Base-by-base conservation (phyloP, 768 basidiomycete species). In the Mycena crocata region DNA sequence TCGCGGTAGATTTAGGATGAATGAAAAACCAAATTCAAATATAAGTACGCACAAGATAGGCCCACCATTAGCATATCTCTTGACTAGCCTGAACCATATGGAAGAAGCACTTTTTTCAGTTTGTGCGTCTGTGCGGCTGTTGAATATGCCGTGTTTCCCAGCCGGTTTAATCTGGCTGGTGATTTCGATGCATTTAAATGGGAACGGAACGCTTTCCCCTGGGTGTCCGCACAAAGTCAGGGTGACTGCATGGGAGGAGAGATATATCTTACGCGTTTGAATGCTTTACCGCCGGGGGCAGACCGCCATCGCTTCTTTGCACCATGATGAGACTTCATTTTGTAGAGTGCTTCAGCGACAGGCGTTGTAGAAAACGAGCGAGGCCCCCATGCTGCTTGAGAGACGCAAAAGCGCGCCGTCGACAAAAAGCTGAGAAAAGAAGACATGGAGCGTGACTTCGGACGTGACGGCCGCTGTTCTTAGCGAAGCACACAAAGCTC, bases 301-400 rank as follows among this genome's bases (percentile, higher is more conserved):
- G 90, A 89, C 62, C 87, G 82, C 91, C 91, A 94, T 66, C 93
- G 82, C 78, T 94, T 94, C 81, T 93, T 93, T 26, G 93, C 86
- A 13, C 92, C 93, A 4, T 88, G 90, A 75, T 94, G 93, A 1
- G 90, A 86, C 77, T 94, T 94, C 71, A 94, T 80, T 80, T 94
- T 94, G 57, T 92, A 93, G n/a, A 82, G 82, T 59, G 89, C 91
- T 58, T 85, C 83, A 31, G 77, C 75, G 2, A 84, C 67, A 9
- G 86, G 77, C 6, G 89, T 87, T 17, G 88, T 87, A 39, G 92
- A 91, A 77, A 94, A 92, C 17, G 81, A 71, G 26, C 86, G 84
- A 31, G 66, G 60, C 13, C 66, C 48, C 64, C 73, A 60, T 56
- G 73, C 63, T 35, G 73, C 71, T 30, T 77, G 60, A 42, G 66